phyloP scores from a whole-genome alignment of 495 filamentous ascomycete species.

The Viridothelium virens region DNA sequence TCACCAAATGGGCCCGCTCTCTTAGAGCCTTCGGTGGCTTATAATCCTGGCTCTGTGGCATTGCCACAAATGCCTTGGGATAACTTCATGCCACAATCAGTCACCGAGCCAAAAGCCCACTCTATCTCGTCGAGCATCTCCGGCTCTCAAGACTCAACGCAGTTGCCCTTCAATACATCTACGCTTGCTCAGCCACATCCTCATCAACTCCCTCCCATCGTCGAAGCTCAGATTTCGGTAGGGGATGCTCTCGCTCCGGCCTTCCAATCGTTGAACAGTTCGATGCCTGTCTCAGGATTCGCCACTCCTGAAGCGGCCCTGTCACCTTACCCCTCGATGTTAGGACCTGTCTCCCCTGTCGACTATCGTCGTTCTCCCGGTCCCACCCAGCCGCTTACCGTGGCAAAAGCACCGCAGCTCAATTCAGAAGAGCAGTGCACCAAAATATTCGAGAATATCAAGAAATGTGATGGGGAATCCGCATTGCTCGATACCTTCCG shows the following conservation, averaged over 20 bases:
- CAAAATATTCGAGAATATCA: slow-evolving; percentile 77
- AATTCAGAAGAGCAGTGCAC: slow-evolving; percentile 71
- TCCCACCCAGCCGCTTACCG: slow-evolving; percentile 39
- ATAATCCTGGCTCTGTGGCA: slow-evolving; percentile 66
- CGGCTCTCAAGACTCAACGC: slow-evolving; percentile 57
- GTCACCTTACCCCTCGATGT: slow-evolving; percentile 69
- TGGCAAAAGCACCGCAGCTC: slow-evolving; percentile 42
- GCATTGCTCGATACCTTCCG: slow-evolving; percentile 85
- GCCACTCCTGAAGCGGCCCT: slow-evolving; percentile 74
- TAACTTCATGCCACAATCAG: slow-evolving; percentile 58
- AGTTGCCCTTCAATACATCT: slow-evolving; percentile 48
- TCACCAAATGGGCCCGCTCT: slow-evolving; percentile 50
- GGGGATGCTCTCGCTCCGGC: slow-evolving; percentile 53
- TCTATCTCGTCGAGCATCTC: slow-evolving; percentile 57
- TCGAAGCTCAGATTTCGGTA: slow-evolving; percentile 54
- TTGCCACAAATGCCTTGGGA: slow-evolving; percentile 89
- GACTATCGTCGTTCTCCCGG: slow-evolving; percentile 62
- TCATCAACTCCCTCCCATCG: slow-evolving; percentile 56
- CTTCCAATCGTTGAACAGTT: slow-evolving; percentile 60
- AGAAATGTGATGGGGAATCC: slow-evolving; percentile 64
- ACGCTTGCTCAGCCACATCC: slow-evolving; percentile 48
- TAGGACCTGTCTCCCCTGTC: slow-evolving; percentile 61
- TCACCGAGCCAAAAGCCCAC: slow-evolving; percentile 51
- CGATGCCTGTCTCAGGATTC: slow-evolving; percentile 59
- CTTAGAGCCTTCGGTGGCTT: slow-evolving; percentile 40